These are phyloP conservation scores for Populus alba DNA, from an alignment of 345 rosid genomes.

Conservation along the genomic window DNA sequence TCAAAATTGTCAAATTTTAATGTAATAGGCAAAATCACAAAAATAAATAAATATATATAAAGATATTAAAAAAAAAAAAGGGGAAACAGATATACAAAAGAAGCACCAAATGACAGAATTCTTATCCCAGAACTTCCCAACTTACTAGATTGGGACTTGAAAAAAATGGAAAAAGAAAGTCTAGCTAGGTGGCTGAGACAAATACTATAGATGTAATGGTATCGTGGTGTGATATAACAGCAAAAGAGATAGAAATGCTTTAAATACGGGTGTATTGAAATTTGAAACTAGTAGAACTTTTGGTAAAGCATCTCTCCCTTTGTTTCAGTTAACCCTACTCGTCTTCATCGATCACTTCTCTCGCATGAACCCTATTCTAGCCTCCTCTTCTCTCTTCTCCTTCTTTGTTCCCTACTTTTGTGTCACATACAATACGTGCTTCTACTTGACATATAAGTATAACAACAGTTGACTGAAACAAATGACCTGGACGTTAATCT, in stretches of 20 bases:
- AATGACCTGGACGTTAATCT: not conserved
- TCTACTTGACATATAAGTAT: not conserved
- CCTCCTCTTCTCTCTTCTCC: not conserved
- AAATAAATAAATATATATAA: not conserved
- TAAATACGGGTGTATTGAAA: not conserved
- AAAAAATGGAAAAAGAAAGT: not conserved
- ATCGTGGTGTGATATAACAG: not conserved
- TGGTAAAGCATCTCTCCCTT: not conserved
- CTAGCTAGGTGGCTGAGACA: not conserved
- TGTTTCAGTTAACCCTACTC: not conserved
- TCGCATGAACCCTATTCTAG: conserved; percentile 2
- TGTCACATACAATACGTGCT: not conserved
- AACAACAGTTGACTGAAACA: not conserved
- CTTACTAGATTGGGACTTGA: not conserved
- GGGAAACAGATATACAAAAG: not conserved
- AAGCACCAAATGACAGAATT: not conserved
- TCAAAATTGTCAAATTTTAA: not conserved
- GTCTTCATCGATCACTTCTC: not conserved
- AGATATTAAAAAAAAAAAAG: not conserved
- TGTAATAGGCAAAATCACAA: not conserved
- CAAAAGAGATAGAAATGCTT: not conserved
- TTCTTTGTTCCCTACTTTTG: not conserved
- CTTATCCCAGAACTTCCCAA: not conserved
- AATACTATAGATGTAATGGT: not conserved
- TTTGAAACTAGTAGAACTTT: not conserved